Evolutionary conservation across 345 rosid species (phyloP), one percentile per base, ranked within the genome.

Genomic region (Heritiera littoralis): DNA sequence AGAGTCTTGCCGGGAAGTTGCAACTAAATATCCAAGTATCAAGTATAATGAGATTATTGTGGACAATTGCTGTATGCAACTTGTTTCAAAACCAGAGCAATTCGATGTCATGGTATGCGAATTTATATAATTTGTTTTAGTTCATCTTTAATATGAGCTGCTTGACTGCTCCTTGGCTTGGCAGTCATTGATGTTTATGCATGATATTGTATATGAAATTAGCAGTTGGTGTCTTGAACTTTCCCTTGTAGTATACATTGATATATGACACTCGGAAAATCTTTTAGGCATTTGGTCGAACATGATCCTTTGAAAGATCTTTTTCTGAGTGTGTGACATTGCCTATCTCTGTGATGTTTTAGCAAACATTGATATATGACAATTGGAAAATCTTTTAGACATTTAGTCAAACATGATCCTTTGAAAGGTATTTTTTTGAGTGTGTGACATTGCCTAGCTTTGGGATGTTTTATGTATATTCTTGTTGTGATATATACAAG

Each of bases 1-100:
- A 77, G 97, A 96, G 83, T 96, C 97, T 76, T 94, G 99, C 81
- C 90, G 97, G 11, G 98, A 94, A 82, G 93, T 94, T 40, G 95
- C 98, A 59, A 88, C 87, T 52, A 89, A 87, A 74, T 96, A 96
- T 85, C 98, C 98, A 5, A 88, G 97, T 12, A 96, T 96, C 84
- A 86, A 82, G 72, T 96, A 96, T 86, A 90, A 85, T 72, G 99
- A 96, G 74, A 90, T 96, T 56, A 96, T 96, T 67, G 98, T 96
- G 66, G 98, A 94, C 76, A 96, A 96, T 80, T 96, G 97, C 85
- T 96, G 98, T 71, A 96, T 94, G 99, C 98, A 96, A 86, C 99
- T 94, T 78, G 98, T 96, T 78, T 90, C 98, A 1, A 96, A 92
- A 87, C 99, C 99, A 14, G 98, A 96, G 87, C 99, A 96, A 80